Conservation (phyloP, 139 green algal species). For the Picochlorum sp. region DNA sequence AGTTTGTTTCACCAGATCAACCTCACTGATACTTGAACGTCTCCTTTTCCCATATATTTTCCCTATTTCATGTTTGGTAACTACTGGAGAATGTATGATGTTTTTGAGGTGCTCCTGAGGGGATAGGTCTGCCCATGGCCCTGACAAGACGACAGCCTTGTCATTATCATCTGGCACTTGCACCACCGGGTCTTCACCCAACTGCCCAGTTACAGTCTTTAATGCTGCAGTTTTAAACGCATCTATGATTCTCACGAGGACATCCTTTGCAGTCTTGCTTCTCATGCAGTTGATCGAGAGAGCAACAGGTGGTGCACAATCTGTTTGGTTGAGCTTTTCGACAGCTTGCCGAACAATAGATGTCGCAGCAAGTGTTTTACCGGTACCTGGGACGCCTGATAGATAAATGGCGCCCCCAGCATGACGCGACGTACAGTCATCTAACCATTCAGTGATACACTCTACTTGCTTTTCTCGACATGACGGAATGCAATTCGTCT, state of each 20-base stretch:
- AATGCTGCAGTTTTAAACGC: conserved; percentile 5
- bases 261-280: conserved; percentile 22
- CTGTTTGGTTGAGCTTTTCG: not conserved
- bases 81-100: not conserved
- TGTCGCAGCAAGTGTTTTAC: conserved; percentile 40
- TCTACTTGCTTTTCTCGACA: conserved; percentile 31
- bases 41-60: not conserved
- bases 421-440: not conserved
- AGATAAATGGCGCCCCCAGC: conserved; percentile 35
- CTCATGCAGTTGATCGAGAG: conserved; percentile 57
- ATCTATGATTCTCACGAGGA: conserved; percentile 13
- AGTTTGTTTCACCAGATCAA: not conserved
- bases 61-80: not conserved
- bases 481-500: conserved; percentile 2
- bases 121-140: not conserved
- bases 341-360: conserved; percentile 1
- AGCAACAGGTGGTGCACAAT: conserved; percentile 22
- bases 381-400: conserved; percentile 40
- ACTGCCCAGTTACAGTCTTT: not conserved
- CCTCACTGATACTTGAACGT: conserved; percentile 1
- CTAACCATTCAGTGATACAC: conserved; percentile 16
- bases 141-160: not conserved
- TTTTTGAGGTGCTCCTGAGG: not conserved
- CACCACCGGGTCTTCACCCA: conserved; percentile 6
- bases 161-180: conserved; percentile 1